Evolutionary conservation across 306 rosid species (phyloP), one percentile per base, ranked within the genome.

Genomic region (Canavalia gladiata): DNA sequence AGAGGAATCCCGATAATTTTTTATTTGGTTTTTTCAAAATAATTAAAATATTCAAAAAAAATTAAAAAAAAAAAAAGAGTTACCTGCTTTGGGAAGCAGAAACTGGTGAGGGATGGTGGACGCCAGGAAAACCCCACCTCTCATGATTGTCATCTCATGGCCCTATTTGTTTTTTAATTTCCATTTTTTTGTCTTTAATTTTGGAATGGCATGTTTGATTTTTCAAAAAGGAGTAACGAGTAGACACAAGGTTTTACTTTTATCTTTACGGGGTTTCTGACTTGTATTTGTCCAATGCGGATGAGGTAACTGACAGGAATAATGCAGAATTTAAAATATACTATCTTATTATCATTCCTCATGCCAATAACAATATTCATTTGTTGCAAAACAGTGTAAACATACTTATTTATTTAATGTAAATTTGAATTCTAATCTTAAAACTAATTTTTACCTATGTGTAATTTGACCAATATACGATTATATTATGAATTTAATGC

Each of bases 1-100:
- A 74, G 76, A 63, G 80, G 85, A 94, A 70, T 89, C 83, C 79
- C 86, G 89, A 35, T 79, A 82, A 66, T 79, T 58, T 45, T 76
- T 10, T 41, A 31, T 51, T 74, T 68, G 18, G 1, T 58, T 82
- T 8, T 54, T 18, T 18, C 11, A 0, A 47, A 6, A 69, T 58
- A 35, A 25, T 10, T 29, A 42, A 29, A 60, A 42, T 11, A 2
- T 13, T 31, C 8, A 49, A 51, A 63, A 13, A 62, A 7, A 37
- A 13, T n/a, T 41, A 25, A 12, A 9, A 60, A 58, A 2, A 7
- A 29, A 9, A 58, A 69, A 69, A 28, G 83, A 73, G 86, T 60
- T 45, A 13, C 37, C 54, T 6, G 81, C 86, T 77, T 82, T 88
- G 80, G 83, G 84, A 79, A 68, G 83, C 86, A 62, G 71, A 80